Base-by-base conservation (phyloP, 164 flowering plant genomes). In the Annona cherimola region DNA sequence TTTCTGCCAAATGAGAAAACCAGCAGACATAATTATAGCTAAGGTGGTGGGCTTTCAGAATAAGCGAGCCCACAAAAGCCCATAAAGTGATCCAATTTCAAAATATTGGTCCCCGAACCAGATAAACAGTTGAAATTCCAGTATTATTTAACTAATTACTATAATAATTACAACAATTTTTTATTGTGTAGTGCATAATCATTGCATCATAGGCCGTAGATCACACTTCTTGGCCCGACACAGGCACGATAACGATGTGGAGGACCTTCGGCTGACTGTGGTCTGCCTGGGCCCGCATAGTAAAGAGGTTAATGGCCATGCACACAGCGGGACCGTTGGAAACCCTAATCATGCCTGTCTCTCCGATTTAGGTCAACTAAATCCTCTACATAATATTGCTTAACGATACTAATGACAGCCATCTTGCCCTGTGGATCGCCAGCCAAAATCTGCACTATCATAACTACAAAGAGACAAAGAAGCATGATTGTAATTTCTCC, bases 361-460 rank as follows among this genome's bases (percentile, higher is more conserved):
- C 7, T 11, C 2, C 11, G 46, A 67, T 68, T 55, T 50, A 69
- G 75, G 79, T 78, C 78, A 76, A 77, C 78, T 63, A 42, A 60
- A 7, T 66, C 74, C 50, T 69, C 74, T 76, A 78, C 75, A 76
- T 35, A 69, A 70, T 65, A 68, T 41, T 0, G 68, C 42, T 57
- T 81, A 59, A 77, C 81, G 81, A 78, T 67, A 75, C 72, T 79
- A 81, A 81, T 78, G 76, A 74, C 67, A 72, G 59, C 74, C 77
- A 3, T 18, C 43, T 60, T 70, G 50, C 41, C 20, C 39, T 42
- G 7, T 11, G 63, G 42, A 55, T 59, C 60, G 61, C 60, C 70
- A 45, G 46, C 57, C 60, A 68, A 46, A 46, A 60, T 42, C 55
- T 62, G 40, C 20, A 26, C 20, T 1, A 42, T 44, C 69, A 70